Evolutionary conservation across 768 basidiomycete genomes (phyloP).

Genomic region (Daedalea quercina): DNA sequence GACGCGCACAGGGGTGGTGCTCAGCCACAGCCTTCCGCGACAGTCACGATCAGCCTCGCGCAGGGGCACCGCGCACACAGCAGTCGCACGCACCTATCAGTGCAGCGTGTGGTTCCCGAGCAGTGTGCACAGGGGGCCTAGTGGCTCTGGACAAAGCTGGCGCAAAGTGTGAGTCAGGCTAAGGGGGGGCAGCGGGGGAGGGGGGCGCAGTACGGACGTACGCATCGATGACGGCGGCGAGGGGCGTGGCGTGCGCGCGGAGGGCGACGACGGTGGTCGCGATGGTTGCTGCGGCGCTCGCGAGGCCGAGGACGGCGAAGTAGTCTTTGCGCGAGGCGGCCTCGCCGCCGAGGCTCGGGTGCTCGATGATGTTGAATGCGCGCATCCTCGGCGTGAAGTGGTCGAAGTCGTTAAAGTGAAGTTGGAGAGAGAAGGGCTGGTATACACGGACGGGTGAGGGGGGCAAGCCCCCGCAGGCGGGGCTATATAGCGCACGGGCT

Average conservation of each 20-base stretch:
- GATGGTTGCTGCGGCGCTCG: not conserved
- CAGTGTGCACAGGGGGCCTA: not conserved
- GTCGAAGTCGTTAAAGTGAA: not conserved
- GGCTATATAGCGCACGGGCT: no score
- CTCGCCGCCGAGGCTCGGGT: not conserved
- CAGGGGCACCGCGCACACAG: no score
- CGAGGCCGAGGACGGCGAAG: not conserved
- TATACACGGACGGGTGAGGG: not conserved
- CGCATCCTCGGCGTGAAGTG: not conserved
- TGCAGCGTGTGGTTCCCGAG: not conserved
- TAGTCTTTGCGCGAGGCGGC: not conserved
- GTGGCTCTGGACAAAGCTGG: not conserved
- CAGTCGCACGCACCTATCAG: not conserved
- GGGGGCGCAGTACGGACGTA: not conserved
- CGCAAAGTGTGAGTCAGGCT: not conserved
- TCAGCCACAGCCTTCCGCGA: no score
- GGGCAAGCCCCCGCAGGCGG: no score
- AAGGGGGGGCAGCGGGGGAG: not conserved
- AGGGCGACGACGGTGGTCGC: conserved; percentile 2
- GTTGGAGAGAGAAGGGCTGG: not conserved
- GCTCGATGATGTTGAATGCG: conserved; percentile 3
- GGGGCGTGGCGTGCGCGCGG: not conserved
- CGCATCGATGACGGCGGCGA: not conserved
- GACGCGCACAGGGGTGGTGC: no score
- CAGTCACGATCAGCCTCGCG: no score